Percentiles rank a stretch among this genome's conserved stretches.
Evolutionary conservation across 129 eudicot genomes (phyloP).

Genomic region (Cynara cardunculus): DNA sequence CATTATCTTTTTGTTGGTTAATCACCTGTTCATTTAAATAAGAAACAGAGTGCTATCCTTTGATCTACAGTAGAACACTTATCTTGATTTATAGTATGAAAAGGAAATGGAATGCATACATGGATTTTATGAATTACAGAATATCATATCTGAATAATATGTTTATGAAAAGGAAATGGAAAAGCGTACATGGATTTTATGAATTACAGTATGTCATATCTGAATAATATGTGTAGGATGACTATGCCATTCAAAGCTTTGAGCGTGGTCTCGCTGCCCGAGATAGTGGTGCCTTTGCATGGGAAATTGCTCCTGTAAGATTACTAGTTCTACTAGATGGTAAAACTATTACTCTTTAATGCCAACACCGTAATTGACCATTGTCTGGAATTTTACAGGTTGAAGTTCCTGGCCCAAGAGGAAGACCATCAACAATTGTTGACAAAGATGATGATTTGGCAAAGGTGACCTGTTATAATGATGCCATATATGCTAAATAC

Average conservation of each 20-base stretch:
- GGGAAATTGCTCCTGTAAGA: conserved; percentile 98
- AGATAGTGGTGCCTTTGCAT: conserved; percentile 75
- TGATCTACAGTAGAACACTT: not conserved
- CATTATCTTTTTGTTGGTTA: not conserved
- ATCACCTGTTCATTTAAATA: not conserved
- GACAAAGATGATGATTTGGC: conserved; percentile 95
- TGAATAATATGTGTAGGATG: conserved; percentile 52
- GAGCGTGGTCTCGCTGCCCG: conserved; percentile 98
- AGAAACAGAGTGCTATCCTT: not conserved
- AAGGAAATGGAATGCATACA: not conserved
- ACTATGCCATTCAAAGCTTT: conserved; percentile 90
- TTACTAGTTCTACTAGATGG: conserved; percentile 11
- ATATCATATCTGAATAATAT: conserved; percentile 14
- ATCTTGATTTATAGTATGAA: conserved; percentile 1
- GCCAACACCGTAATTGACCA: conserved; percentile 8
- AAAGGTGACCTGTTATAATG: conserved; percentile 50
- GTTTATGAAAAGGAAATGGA: not conserved
- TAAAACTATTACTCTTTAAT: conserved; percentile 6
- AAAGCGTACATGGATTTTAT: not conserved
- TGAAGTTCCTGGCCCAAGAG: conserved; percentile 96
- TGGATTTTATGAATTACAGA: not conserved
- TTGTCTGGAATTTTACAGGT: conserved; percentile 50
- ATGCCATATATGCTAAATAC: conserved; percentile 12
- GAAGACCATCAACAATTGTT: conserved; percentile 86
- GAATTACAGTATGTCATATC: conserved; percentile 8